A percentile compares a stretch with the other conserved stretches of the same genome.
These are phyloP conservation scores for Wickerhamiella sergipiensis DNA, from an alignment of 805 yeast genomes.

Conservation along the genomic window DNA sequence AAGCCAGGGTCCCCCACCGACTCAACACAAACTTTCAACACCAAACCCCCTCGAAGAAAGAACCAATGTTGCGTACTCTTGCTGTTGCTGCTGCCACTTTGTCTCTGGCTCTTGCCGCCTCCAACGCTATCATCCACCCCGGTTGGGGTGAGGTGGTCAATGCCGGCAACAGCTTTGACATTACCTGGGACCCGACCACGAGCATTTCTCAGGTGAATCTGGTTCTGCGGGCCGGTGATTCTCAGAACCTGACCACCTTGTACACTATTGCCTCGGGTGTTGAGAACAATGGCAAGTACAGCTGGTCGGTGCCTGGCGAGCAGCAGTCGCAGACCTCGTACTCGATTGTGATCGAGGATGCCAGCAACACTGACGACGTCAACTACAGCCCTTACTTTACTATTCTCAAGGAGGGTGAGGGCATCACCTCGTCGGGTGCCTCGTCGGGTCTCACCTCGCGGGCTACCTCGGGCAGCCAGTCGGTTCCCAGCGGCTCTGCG, in stretches of 20 bases:
- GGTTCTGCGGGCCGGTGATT: conserved; percentile 19
- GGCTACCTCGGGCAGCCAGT: conserved; percentile 20
- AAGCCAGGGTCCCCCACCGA: background rate
- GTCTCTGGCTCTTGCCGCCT: conserved; percentile 7
- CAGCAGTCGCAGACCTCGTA: conserved; percentile 15
- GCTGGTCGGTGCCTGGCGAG: conserved; percentile 19
- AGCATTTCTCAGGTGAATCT: conserved; percentile 16
- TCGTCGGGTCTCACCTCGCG: conserved; percentile 25
- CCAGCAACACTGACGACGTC: conserved; percentile 14
- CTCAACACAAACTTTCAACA: background rate
- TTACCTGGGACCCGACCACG: conserved; percentile 22
- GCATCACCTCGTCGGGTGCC: background rate
- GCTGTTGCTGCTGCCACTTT: conserved; percentile 4
- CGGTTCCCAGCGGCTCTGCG: conserved; percentile 3
- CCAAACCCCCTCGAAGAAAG: background rate
- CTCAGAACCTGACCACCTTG: conserved; percentile 15
- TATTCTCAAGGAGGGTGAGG: conserved; percentile 3
- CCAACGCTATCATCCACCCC: conserved; percentile 18
- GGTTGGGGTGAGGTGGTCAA: conserved; percentile 18
- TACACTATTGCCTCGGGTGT: conserved; percentile 18
- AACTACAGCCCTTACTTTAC: conserved; percentile 22
- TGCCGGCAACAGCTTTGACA: conserved; percentile 18
- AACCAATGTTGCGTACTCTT: background rate
- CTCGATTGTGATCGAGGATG: conserved; percentile 17
- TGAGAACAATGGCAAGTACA: conserved; percentile 20